phyloP scores from a whole-genome alignment of 192 early-diverging fungal species.

The Phlyctochytrium arcticum region DNA sequence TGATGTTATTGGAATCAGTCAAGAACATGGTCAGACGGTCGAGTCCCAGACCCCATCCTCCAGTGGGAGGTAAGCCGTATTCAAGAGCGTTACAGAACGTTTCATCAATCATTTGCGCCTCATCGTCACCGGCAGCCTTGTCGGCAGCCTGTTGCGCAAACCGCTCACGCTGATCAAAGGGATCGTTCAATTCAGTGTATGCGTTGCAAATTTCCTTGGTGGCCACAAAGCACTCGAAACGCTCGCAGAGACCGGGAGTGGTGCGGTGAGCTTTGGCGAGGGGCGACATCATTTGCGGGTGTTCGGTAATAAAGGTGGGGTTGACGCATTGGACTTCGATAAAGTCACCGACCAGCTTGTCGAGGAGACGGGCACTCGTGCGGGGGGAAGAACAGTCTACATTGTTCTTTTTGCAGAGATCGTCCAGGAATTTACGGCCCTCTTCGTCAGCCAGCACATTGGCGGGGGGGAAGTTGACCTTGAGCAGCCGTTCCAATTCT shows the following conservation, averaged over 20 bases:
- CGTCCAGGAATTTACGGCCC: constrained; percentile 85
- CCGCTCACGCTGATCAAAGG: constrained; percentile 96
- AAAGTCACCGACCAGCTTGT: constrained; percentile 71
- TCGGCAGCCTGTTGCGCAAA: constrained; percentile 97
- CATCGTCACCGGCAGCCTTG: constrained; percentile 98
- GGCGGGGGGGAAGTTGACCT: constrained; percentile 87
- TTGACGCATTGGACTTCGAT: constrained; percentile 52
- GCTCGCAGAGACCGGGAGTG: constrained; percentile 88
- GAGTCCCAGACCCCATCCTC: constrained; percentile 80
- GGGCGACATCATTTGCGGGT: constrained; percentile 99
- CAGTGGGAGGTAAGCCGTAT: constrained; percentile 95
- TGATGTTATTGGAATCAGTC: constrained; percentile 97
- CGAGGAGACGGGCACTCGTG: constrained; percentile 86
- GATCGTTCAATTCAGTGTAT: constrained; percentile 99
- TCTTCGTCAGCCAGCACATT: constrained; percentile 73
- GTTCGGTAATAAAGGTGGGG: constrained; percentile 95
- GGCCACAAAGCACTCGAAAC: constrained; percentile 97
- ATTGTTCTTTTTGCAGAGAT: constrained; percentile 91
- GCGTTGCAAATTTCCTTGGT: constrained; percentile 99
- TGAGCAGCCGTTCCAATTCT: constrained; percentile 85
- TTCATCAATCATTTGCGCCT: constrained; percentile 97
- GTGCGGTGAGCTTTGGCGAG: constrained; percentile 95
- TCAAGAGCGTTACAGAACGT: constrained; percentile 95
- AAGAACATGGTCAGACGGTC: constrained; percentile 98
- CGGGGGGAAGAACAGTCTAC: constrained; percentile 94